Evolutionary conservation across 495 filamentous ascomycete genomes (phyloP).

Genomic region (Elasticomyces elasticus): DNA sequence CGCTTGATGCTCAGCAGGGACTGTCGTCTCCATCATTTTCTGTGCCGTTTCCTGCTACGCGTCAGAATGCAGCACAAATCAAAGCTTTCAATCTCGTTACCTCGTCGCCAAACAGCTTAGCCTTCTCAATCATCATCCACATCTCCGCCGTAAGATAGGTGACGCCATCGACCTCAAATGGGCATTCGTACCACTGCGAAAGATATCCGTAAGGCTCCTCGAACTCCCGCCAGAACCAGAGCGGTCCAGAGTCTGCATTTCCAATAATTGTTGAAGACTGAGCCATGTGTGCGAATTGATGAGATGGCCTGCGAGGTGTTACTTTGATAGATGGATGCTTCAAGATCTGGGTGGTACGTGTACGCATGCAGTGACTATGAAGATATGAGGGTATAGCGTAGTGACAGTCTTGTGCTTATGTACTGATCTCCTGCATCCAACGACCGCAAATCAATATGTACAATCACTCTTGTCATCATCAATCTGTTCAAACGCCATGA

Average conservation of each 20-base stretch:
- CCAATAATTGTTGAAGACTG: slow-evolving; percentile 3
- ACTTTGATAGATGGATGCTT: no score
- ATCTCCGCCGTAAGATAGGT: slow-evolving; percentile 32
- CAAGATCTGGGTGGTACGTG: neutral
- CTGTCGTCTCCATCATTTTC: slow-evolving; percentile 29
- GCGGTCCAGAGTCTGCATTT: slow-evolving; percentile 8
- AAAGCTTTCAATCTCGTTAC: slow-evolving; percentile 1
- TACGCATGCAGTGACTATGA: neutral
- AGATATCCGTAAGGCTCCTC: slow-evolving; percentile 29
- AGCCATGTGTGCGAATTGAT: neutral
- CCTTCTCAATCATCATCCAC: slow-evolving; percentile 38
- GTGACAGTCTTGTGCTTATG: neutral
- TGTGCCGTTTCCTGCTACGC: slow-evolving; percentile 18
- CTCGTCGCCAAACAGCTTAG: slow-evolving; percentile 31
- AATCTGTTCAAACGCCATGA: neutral
- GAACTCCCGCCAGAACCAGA: slow-evolving; percentile 29
- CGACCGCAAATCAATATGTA: neutral
- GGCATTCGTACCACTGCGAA: slow-evolving; percentile 30
- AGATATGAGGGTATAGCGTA: neutral
- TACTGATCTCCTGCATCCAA: neutral
- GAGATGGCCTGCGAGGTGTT: neutral
- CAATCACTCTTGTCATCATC: neutral
- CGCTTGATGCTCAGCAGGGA: slow-evolving; percentile 36
- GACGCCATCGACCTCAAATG: slow-evolving; percentile 26
- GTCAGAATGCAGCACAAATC: neutral